Evolutionary conservation across 768 basidiomycete species (phyloP).

Genomic region (Tephrocybe sp.): DNA sequence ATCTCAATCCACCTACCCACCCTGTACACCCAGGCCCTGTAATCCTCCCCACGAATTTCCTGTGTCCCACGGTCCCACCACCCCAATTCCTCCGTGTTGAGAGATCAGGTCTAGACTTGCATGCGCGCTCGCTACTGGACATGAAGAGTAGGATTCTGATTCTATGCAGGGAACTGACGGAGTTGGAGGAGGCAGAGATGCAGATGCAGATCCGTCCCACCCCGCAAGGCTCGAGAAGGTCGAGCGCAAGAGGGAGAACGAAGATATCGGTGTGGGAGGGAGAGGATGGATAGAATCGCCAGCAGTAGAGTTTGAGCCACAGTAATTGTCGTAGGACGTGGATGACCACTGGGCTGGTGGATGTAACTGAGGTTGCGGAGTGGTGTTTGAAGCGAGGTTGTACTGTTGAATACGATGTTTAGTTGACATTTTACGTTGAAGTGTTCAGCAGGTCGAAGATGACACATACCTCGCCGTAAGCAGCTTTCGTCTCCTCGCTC

Average conservation of each 20-base stretch:
- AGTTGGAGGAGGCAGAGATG: not conserved
- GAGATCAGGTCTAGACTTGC: not conserved
- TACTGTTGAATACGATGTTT: not conserved
- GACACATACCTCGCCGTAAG: not conserved
- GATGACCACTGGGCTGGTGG: not conserved
- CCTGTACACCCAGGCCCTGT: not conserved
- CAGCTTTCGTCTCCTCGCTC: not conserved
- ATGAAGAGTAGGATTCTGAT: not conserved
- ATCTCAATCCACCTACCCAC: not conserved
- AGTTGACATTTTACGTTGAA: too few species aligned
- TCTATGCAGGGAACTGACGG: not conserved
- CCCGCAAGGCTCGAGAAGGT: constrained; percentile 3
- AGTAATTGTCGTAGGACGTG: not conserved
- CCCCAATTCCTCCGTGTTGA: not conserved
- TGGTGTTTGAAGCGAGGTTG: not conserved
- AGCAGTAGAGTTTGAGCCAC: not conserved
- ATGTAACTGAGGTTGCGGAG: not conserved
- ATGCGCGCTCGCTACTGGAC: not conserved
- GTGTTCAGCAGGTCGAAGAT: too few species aligned
- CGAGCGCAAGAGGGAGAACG: not conserved
- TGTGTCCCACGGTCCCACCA: not conserved
- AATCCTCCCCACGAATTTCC: not conserved
- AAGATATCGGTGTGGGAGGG: constrained; percentile 4
- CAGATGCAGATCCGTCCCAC: constrained; percentile 19
- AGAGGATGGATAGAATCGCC: constrained; percentile 2